A percentile compares a stretch with the other conserved stretches of the same genome.
These are phyloP conservation scores for Sugiyamaella mastotermitis DNA, from an alignment of 805 yeast species.

Conservation along the genomic window DNA sequence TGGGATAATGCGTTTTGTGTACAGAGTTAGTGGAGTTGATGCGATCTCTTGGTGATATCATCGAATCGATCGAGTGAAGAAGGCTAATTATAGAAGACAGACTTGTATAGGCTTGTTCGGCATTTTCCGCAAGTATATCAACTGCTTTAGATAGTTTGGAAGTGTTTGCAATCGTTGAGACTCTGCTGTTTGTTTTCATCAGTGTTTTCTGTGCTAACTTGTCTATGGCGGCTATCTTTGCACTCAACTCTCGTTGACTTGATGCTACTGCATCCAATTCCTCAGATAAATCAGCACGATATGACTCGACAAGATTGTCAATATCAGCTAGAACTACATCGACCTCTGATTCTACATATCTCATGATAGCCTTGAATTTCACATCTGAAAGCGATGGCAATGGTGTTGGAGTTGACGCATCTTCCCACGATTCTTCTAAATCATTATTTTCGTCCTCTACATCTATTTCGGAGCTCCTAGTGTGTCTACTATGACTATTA, in stretches of 20 bases:
- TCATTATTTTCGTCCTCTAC: too few relatives aligned
- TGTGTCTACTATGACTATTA: too few relatives aligned
- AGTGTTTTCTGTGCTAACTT: slow-evolving; percentile 10
- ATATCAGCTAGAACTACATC: slow-evolving; percentile 10
- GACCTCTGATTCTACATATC: slow-evolving; percentile 6
- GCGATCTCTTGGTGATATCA: slow-evolving; percentile 33
- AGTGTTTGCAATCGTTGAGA: slow-evolving; percentile 1
- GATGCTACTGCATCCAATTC: slow-evolving; percentile 16
- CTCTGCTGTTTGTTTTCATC: slow-evolving; percentile 10
- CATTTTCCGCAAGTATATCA: slow-evolving; percentile 9
- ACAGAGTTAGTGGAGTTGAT: slow-evolving; percentile 33
- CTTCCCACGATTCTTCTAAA: too few relatives aligned
- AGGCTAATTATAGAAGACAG: slow-evolving; percentile 12
- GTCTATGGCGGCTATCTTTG: slow-evolving; percentile 18
- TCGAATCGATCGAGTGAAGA: slow-evolving; percentile 29
- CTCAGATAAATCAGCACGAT: slow-evolving; percentile 14
- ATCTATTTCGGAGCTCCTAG: too few relatives aligned
- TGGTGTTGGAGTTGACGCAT: too few relatives aligned
- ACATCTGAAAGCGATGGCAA: too few relatives aligned
- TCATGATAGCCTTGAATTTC: too few relatives aligned
- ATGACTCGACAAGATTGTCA: slow-evolving; percentile 8
- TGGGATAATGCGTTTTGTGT: slow-evolving; percentile 40
- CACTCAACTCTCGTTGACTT: slow-evolving; percentile 14
- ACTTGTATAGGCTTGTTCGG: slow-evolving; percentile 13
- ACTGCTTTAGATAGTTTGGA: slow-evolving; percentile 7